Percentiles rank a stretch among this genome's conserved stretches.
Conservation (phyloP, 495 filamentous ascomycete genomes). For the Clohesyomyces aquaticus region DNA sequence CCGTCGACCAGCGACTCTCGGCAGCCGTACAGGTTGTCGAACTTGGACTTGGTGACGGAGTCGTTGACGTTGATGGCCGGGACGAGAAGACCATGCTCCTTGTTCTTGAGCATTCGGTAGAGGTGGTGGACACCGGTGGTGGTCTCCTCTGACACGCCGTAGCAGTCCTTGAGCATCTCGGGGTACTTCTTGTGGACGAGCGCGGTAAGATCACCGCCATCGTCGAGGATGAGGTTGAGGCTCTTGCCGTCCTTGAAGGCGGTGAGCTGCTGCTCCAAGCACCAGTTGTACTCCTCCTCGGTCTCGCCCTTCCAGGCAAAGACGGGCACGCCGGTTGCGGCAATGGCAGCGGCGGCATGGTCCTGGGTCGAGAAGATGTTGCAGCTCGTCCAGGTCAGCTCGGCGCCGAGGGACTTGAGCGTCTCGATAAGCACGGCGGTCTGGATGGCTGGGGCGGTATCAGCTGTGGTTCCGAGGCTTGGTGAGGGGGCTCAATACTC, state of each 20-base stretch:
- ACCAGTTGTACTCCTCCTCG: constrained; percentile 99
- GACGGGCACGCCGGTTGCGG: constrained; percentile 89
- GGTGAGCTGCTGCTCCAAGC: constrained; percentile 94
- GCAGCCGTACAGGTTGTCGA: constrained; percentile 99
- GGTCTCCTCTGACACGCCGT: constrained; percentile 97
- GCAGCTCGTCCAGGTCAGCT: constrained; percentile 95
- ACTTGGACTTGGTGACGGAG: constrained; percentile 99
- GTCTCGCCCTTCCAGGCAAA: constrained; percentile 99
- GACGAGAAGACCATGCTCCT: constrained; percentile 69
- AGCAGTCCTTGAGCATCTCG: constrained; percentile 95
- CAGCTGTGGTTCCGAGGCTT: constrained; percentile 23
- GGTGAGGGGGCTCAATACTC: constrained; percentile 62
- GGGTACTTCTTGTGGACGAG: constrained; percentile 98
- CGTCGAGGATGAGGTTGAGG: constrained; percentile 98
- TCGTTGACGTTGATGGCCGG: constrained; percentile 99
- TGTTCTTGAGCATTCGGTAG: constrained; percentile 95
- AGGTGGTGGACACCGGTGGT: constrained; percentile 99
- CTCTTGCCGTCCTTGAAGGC: constrained; percentile 96
- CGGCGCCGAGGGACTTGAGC: constrained; percentile 86
- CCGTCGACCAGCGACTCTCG: constrained; percentile 97
- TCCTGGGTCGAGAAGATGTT: constrained; percentile 99
- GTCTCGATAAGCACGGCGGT: constrained; percentile 99
- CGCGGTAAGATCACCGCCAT: constrained; percentile 95
- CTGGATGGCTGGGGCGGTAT: constrained; percentile 74
- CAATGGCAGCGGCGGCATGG: constrained; percentile 96